Evolutionary conservation across 768 basidiomycete genomes (phyloP).

Genomic region (Mycena sanguinolenta): DNA sequence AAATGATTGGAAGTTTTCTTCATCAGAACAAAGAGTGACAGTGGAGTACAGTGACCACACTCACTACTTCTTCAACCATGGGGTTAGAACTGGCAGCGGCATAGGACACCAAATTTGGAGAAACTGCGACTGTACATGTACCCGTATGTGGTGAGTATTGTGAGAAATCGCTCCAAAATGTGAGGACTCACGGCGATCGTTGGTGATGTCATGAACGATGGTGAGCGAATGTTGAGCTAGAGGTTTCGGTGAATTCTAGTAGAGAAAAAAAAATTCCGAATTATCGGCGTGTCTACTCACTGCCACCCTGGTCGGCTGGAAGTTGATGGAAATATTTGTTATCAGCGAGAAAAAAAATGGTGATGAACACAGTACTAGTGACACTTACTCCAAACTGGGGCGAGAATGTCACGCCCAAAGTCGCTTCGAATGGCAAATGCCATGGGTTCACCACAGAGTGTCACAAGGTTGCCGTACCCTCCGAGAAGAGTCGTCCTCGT

Average conservation of each 20-base stretch:
- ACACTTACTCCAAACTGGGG: slow-evolving; percentile 1
- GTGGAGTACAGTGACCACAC: slow-evolving; percentile 9
- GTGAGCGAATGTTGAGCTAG: slow-evolving; percentile 18
- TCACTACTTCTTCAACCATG: too few species aligned
- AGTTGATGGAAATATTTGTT: background rate
- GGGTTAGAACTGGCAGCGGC: too few species aligned
- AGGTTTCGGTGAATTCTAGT: slow-evolving; percentile 7
- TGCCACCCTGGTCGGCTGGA: slow-evolving; percentile 20
- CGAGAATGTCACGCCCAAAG: background rate
- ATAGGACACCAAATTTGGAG: too few species aligned
- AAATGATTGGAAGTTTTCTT: too few species aligned
- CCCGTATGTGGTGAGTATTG: too few species aligned
- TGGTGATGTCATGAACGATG: slow-evolving; percentile 22
- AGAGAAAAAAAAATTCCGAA: too few species aligned
- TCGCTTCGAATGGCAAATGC: too few species aligned
- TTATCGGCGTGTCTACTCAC: slow-evolving; percentile 12
- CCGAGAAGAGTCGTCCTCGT: slow-evolving; percentile 12
- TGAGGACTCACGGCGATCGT: slow-evolving; percentile 14
- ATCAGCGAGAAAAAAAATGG: background rate
- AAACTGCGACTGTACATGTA: too few species aligned
- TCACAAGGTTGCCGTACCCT: slow-evolving; percentile 16
- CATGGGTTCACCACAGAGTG: slow-evolving; percentile 1
- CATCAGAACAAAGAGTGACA: too few species aligned
- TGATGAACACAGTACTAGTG: too few species aligned
- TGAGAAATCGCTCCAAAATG: too few species aligned